Percentiles rank a stretch among this genome's conserved stretches.
Conservation (phyloP, 768 basidiomycete genomes). For the Paxillus ammoniavirescens region DNA sequence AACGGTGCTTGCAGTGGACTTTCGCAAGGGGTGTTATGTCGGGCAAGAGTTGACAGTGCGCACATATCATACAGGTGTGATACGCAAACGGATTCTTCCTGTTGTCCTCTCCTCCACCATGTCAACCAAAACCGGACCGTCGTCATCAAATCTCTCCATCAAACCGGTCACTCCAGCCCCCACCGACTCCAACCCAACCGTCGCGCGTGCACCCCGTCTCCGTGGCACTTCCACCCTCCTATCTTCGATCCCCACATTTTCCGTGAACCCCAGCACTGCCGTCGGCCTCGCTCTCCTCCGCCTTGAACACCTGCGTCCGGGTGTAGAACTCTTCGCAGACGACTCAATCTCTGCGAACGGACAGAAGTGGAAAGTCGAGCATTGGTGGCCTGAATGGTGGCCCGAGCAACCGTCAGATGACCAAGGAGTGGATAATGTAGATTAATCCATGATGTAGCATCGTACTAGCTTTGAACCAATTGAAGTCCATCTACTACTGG, state of each 20-base stretch:
- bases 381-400: conserved; percentile 73
- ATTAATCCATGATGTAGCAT: conserved; percentile 15
- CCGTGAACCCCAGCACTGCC: conserved; percentile 28
- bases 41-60: conserved; percentile 97
- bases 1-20: conserved; percentile 65
- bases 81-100: conserved; percentile 88
- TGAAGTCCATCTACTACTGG: not conserved
- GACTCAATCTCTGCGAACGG: conserved; percentile 12
- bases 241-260: conserved; percentile 41
- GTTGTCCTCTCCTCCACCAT: conserved; percentile 52
- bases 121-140: conserved; percentile 13
- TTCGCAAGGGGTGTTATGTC: conserved; percentile 96
- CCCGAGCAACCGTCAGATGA: conserved; percentile 31
- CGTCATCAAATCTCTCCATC: conserved; percentile 22
- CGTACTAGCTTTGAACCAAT: conserved; percentile 4
- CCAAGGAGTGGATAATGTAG: conserved; percentile 15
- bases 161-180: conserved; percentile 19
- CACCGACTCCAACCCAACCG: conserved; percentile 27
- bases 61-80: conserved; percentile 90
- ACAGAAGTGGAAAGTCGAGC: conserved; percentile 43
- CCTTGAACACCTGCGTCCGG: conserved; percentile 58
- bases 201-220: conserved; percentile 46
- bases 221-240: conserved; percentile 78
- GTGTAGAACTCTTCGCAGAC: conserved; percentile 19
- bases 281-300: conserved; percentile 80